A percentile compares a stretch with the other conserved stretches of the same genome.
phyloP scores from a whole-genome alignment of 2,329 filamentous ascomycete genomes.

The Aspergillus arachidicola region DNA sequence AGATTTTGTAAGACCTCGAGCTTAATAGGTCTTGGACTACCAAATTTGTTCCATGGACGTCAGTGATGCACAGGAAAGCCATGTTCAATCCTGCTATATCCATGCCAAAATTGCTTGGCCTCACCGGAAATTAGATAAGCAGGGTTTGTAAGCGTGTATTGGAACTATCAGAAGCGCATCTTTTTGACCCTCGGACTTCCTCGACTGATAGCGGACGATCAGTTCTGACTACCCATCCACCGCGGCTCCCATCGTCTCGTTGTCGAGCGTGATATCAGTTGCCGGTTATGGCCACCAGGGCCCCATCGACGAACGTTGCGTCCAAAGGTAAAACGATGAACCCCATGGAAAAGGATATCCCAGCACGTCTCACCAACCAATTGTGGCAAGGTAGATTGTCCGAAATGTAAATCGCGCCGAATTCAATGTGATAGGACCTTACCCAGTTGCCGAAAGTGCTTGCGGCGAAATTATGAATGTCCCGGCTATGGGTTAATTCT shows the following conservation, averaged over 20 bases:
- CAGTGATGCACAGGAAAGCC: no score
- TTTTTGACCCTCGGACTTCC: neutral
- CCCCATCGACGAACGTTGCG: neutral
- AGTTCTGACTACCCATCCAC: neutral
- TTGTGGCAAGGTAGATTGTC: slow-evolving; percentile 18
- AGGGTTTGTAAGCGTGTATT: neutral
- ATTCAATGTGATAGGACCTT: slow-evolving; percentile 30
- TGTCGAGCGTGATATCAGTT: neutral
- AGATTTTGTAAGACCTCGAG: neutral
- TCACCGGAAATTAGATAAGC: neutral
- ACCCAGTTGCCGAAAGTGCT: slow-evolving; percentile 28
- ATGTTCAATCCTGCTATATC: neutral
- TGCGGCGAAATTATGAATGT: slow-evolving; percentile 27
- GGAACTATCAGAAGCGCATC: neutral
- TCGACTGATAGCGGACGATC: neutral
- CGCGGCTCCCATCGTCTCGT: neutral
- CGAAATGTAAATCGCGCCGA: slow-evolving; percentile 26
- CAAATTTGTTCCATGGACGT: no score
- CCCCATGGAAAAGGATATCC: neutral
- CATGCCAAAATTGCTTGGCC: neutral
- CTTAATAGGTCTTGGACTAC: neutral
- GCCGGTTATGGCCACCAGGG: neutral
- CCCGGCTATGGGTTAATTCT: slow-evolving; percentile 28
- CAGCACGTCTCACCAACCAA: neutral
- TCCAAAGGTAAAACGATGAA: neutral